phyloP scores from a whole-genome alignment of 371 early-diverging fungal species.

The Coemansia sp. region DNA sequence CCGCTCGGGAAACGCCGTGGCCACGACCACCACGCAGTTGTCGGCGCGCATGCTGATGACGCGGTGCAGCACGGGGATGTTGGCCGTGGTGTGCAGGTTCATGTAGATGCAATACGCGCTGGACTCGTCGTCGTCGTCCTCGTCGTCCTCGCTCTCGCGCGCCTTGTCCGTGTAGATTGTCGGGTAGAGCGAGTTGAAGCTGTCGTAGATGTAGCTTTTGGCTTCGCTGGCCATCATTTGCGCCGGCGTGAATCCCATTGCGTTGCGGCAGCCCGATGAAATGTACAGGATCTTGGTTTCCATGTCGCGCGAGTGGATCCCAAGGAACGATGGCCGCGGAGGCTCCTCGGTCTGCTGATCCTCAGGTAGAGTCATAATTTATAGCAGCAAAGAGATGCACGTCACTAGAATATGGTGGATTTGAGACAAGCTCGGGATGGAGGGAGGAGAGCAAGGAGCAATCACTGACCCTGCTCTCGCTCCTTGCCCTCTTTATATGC shows the following conservation, averaged over 20 bases:
- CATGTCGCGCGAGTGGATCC: slow-evolving; percentile 40
- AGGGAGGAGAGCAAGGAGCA: too few species aligned
- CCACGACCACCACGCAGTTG: slow-evolving; percentile 35
- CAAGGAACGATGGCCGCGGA: slow-evolving; percentile 11
- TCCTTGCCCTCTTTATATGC: too few species aligned
- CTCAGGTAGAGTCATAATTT: slow-evolving; percentile 1
- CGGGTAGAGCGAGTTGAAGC: slow-evolving; percentile 21
- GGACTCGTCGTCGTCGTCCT: slow-evolving; percentile 37
- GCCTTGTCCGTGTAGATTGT: slow-evolving; percentile 29
- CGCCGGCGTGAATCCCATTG: slow-evolving; percentile 33
- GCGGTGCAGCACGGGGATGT: slow-evolving; percentile 25
- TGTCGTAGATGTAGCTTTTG: slow-evolving; percentile 32
- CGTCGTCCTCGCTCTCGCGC: slow-evolving; percentile 5
- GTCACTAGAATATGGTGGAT: not conserved
- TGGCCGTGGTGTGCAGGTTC: slow-evolving; percentile 27
- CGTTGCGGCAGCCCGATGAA: slow-evolving; percentile 39
- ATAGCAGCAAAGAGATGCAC: not conserved
- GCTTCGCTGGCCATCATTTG: slow-evolving; percentile 21
- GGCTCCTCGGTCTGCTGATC: slow-evolving; percentile 3
- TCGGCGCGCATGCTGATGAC: slow-evolving; percentile 41
- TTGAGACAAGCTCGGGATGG: not conserved
- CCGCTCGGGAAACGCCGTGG: slow-evolving; percentile 32
- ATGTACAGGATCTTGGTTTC: slow-evolving; percentile 36
- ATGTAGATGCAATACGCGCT: slow-evolving; percentile 42
- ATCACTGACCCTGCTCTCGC: too few species aligned